Base-by-base conservation (phyloP, 192 early-diverging fungal species). In the Podochytrium sp. region DNA sequence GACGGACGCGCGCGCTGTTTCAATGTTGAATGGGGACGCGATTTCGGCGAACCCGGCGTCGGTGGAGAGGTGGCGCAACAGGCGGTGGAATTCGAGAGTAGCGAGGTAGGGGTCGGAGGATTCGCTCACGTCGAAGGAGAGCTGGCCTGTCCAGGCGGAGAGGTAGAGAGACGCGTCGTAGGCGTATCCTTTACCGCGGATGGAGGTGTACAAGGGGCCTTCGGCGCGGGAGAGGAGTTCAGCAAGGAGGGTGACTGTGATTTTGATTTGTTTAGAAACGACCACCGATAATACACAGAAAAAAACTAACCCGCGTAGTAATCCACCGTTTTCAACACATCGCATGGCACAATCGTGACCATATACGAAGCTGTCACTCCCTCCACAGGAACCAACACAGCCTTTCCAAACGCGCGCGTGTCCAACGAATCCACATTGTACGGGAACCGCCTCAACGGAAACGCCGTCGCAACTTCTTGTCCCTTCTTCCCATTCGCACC, bases 151-250 rank as follows among this genome's bases (percentile, higher is more conserved):
- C 91, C 92, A 92, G 32, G 82, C 25, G n/a, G 77, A 74, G 18
- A 86, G 72, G 30, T 71, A 59, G 25, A 95, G 66, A 1, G 81
- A 83, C 12, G 87, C 86, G 65, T 86, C 91, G 74, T 95, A 95
- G 0, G 94, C 91, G 61, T 86, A 92, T 32, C 85, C 85, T 65
- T 78, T 65, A 18, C 93, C 93, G 40, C 94, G 87, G 29, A 94
- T 85, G 0, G 89, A 87, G 7, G 83, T 90, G 80, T 89, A 92
- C 2, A 96, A 78, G 0, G 92, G 92, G 0, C 94, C 94, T 52
- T 94, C 93, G 2, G 83, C 80, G 29, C 90, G 83, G 7, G 89
- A 86, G 5, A 96, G 75, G 12, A 95, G 72, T 62, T 90, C 89
- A n/a, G 84, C 78, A 25, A 96, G 76, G 34, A 94, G 74, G 0